Base-by-base conservation (phyloP, 441 rosid species). In the Eruca vesicaria region DNA sequence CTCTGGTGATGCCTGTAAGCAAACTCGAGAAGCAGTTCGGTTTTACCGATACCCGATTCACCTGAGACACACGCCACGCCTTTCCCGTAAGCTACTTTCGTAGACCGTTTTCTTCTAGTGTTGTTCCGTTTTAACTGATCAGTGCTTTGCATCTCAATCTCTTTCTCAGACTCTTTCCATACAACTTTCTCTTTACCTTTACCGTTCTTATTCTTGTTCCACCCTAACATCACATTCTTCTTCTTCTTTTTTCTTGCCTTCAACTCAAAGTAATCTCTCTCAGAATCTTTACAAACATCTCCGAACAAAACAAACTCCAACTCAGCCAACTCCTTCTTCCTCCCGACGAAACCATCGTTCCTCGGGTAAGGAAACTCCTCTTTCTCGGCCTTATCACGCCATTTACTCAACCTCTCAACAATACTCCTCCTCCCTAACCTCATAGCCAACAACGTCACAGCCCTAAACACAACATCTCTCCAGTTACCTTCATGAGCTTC, bases 161-260 rank as follows among this genome's bases (percentile, higher is more conserved):
- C 99, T 79, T 88, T 93, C 45, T 93, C 99, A 0, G 95, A 91
- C 82, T 91, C 99, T 82, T 87, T 95, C 99, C 99, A 95, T 66
- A 86, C 84, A 11, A 92, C 88, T 12, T 93, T 94, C 78, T 90
- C 97, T 80, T 92, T 92, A 10, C 96, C 97, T 80, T 92, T 93
- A 80, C 71, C 66, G 69, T 71, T 76, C 78, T 86, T 90, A 50
- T 83, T 88, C 78, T 86, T 90, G 55, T 83, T 88, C 96, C 96
- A 84, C 72, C 97, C 95, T 16, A 90, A 74, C 7, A 71, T 77
- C 58, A 92, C 77, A 60, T 85, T 92, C 80, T 90, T 95, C 85
- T 88, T 87, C 83, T 85, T 7, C 67, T 88, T 87, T 82, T 85
- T 90, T 74, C 84, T 85, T 5, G 97, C 85, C 86, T 88, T 91